Evolutionary conservation across 345 rosid species (phyloP), one percentile per base, ranked within the genome.

Genomic region (Populus tremula): DNA sequence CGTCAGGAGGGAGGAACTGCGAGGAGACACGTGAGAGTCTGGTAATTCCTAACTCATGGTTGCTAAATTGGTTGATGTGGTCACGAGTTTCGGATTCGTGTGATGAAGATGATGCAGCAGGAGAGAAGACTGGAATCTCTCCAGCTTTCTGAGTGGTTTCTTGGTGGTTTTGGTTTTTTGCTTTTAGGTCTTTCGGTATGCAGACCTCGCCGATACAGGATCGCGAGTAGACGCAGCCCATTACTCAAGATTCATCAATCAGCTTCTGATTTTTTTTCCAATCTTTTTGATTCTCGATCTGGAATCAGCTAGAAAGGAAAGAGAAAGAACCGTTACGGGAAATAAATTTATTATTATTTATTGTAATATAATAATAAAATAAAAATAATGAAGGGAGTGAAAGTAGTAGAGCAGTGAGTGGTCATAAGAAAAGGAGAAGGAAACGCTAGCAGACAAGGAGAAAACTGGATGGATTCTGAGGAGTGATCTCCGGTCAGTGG

Each of bases 141-240:
- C 36, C 27, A 82, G 47, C 23, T 56, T 73, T 54, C 25, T 71
- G 25, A 54, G 86, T 1, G 85, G 72, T 25, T 85, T 80, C 63
- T 2, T 38, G 29, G 23, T 29, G 70, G 5, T 39, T 31, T 8
- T 66, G 78, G 12, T 63, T 74, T 39, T 82, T 85, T 86, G 85
- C 73, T 69, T 87, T 83, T 2, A 79, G 83, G 35, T 88, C 93
- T 78, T 84, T 91, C n/a, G 96, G 93, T 5, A 85, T 84, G 78
- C 98, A 92, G 78, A 90, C 91, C 86, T 92, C 93, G 77, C 99
- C 97, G 71, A 96, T 93, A 81, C 99, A 96, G 71, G 93, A 91
- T 82, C 96, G 88, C 23, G 99, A 96, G 82, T 96, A 92, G 49
- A 89, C 94, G 77, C 99, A 96, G 67, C 99, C 99, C 99, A 96